Evolutionary conservation across 768 basidiomycete species (phyloP).

Genomic region (Phallus indusiatus): DNA sequence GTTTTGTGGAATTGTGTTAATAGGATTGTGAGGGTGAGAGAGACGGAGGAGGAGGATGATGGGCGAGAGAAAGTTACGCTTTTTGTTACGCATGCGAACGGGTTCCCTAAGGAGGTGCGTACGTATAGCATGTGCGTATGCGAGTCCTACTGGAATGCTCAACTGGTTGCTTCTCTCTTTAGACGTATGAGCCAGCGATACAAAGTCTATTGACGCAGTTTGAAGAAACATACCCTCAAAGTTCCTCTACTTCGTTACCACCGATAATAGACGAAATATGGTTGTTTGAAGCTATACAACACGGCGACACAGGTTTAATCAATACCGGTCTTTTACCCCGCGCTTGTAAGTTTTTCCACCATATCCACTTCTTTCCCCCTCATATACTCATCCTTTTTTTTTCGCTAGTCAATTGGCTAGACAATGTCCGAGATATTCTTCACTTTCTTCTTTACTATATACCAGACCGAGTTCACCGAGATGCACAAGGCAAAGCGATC

Average conservation of each 20-base stretch:
- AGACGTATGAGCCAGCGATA: slow-evolving; percentile 78
- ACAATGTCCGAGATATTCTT: slow-evolving; percentile 67
- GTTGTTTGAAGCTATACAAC: slow-evolving; percentile 75
- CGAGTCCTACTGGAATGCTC: not conserved
- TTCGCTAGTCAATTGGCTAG: slow-evolving; percentile 61
- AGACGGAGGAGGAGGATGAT: slow-evolving; percentile 14
- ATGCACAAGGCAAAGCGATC: slow-evolving; percentile 18
- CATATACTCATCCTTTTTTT: not conserved
- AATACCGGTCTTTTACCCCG: slow-evolving; percentile 49
- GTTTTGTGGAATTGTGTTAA: slow-evolving; percentile 65
- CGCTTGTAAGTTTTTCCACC: slow-evolving; percentile 6
- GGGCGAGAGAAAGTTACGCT: slow-evolving; percentile 46
- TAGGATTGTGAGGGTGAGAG: slow-evolving; percentile 43
- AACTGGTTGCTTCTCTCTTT: not conserved
- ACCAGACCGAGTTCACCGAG: slow-evolving; percentile 25
- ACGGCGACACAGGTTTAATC: slow-evolving; percentile 74
- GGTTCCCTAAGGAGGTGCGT: slow-evolving; percentile 77
- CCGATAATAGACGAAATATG: slow-evolving; percentile 61
- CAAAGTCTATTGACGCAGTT: slow-evolving; percentile 37
- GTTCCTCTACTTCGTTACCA: not conserved
- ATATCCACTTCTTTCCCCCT: not conserved
- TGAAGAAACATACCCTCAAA: slow-evolving; percentile 14
- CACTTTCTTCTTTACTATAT: slow-evolving; percentile 66
- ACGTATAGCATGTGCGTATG: not conserved
- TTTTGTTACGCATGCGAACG: slow-evolving; percentile 77